phyloP scores from a whole-genome alignment of 768 basidiomycete genomes.

The Tricholoma terreum region DNA sequence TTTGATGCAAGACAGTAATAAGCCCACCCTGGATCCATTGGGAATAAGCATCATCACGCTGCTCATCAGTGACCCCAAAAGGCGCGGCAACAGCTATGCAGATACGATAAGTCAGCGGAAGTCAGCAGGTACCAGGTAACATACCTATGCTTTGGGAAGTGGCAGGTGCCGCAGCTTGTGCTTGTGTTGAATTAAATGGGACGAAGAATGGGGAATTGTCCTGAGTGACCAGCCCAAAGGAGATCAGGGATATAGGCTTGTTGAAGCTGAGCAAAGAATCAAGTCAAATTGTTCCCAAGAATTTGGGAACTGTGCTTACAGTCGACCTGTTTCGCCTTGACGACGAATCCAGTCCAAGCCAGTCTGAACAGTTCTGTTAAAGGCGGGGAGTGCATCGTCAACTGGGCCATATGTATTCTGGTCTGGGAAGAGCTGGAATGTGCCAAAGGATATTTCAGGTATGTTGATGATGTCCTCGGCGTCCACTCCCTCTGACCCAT shows the following conservation, averaged over 20 bases:
- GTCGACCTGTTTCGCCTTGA: slow-evolving; percentile 41
- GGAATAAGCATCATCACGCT: slow-evolving; percentile 51
- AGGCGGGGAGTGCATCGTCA: slow-evolving; percentile 48
- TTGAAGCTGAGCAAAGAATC: slow-evolving; percentile 38
- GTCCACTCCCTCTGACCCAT: slow-evolving; percentile 67
- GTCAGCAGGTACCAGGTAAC: background rate
- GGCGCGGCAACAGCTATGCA: slow-evolving; percentile 15
- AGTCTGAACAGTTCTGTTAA: slow-evolving; percentile 48
- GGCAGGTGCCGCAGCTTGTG: slow-evolving; percentile 33
- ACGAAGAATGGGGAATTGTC: slow-evolving; percentile 50
- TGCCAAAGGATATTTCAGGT: slow-evolving; percentile 52
- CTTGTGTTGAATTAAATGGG: slow-evolving; percentile 53
- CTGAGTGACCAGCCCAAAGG: slow-evolving; percentile 63
- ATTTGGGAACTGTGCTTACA: slow-evolving; percentile 33
- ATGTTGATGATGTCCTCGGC: slow-evolving; percentile 61
- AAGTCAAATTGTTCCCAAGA: background rate
- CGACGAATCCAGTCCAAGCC: slow-evolving; percentile 55
- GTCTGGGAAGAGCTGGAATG: slow-evolving; percentile 69
- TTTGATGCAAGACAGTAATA: background rate
- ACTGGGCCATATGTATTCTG: slow-evolving; percentile 51
- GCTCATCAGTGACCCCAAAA: slow-evolving; percentile 50
- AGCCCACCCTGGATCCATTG: slow-evolving; percentile 49
- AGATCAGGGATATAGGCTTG: slow-evolving; percentile 53
- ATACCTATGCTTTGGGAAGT: slow-evolving; percentile 22
- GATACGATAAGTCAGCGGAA: background rate